Base-by-base conservation (phyloP, 2,329 filamentous ascomycete genomes). In the Alternaria burnsii region DNA sequence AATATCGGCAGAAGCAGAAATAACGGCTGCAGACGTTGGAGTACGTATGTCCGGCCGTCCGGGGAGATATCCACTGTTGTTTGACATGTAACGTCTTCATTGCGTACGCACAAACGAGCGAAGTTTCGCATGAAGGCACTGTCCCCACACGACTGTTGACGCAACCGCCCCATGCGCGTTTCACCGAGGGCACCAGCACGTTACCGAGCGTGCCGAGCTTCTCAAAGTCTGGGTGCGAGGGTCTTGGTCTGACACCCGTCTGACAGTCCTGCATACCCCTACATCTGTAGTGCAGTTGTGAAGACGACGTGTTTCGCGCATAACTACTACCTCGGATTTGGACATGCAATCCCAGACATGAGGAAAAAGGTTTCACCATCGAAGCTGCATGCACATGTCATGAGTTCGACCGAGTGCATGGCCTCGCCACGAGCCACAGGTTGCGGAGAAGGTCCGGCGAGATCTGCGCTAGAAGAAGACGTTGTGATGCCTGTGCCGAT, bases 41-140 rank as follows among this genome's bases (percentile, higher is more conserved):
- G 53, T 30, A 36, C 44, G 26, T 54, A 42, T 14, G 40, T n/a
- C 52, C 48, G 48, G 47, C 50, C 46, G 53, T 47, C 50, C 28
- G 26, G 44, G 18, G 42, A 41, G 18, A 42, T 16, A 26, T 46
- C 52, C 40, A 42, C 57, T 41, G 41, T 47, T 30, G 28, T 40
- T 51, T 60, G 57, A 53, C 52, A 42, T 18, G 16, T 52, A 59
- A 55, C 48, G 60, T 62, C 52, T 46, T 59, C 48, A 50, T 38
- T 18, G 28, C 52, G 50, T 48, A 30, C 30, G 34, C 48, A 47
- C 55, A 59, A 59, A 55, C 38, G 40, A 24, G 22, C 30, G 32
- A 40, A 18, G 57, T 48, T 60, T 55, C 57, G 57, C 48, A 30
- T 55, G 30, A 30, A 46, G 36, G 28, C 32, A 48, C 26, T 26